phyloP scores from a whole-genome alignment of 2,329 filamentous ascomycete species.

The Trichoderma sp. region DNA sequence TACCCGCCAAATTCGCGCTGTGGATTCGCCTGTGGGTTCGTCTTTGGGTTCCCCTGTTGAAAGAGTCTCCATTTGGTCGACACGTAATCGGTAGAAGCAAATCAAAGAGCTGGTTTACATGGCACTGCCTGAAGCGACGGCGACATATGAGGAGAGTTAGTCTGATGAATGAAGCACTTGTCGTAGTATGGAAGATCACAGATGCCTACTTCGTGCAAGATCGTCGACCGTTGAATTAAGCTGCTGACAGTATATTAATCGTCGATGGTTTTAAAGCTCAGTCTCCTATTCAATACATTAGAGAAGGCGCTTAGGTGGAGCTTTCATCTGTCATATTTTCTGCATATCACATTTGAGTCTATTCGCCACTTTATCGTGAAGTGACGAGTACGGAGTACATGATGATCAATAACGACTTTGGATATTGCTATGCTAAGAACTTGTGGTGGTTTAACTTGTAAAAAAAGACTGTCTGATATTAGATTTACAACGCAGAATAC shows the following conservation, averaged over 20 bases:
- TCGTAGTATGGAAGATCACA: background rate
- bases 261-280: background rate
- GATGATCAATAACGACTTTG: background rate
- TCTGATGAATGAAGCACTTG: background rate
- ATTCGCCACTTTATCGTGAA: background rate
- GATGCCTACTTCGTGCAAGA: background rate
- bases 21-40: background rate
- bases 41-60: background rate
- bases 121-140: background rate
- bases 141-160: background rate
- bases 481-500: constrained; percentile 27
- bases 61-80: background rate
- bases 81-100: background rate
- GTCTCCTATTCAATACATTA: background rate
- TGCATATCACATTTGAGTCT: background rate
- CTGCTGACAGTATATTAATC: background rate
- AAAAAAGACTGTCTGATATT: background rate
- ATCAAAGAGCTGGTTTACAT: background rate
- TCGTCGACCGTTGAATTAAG: background rate
- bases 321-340: background rate
- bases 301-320: background rate
- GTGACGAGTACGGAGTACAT: background rate
- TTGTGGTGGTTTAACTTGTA: background rate
- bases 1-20: background rate
- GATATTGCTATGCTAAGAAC: background rate